phyloP scores from a whole-genome alignment of 2,329 filamentous ascomycete genomes.

The Zymoseptoria passerinii region DNA sequence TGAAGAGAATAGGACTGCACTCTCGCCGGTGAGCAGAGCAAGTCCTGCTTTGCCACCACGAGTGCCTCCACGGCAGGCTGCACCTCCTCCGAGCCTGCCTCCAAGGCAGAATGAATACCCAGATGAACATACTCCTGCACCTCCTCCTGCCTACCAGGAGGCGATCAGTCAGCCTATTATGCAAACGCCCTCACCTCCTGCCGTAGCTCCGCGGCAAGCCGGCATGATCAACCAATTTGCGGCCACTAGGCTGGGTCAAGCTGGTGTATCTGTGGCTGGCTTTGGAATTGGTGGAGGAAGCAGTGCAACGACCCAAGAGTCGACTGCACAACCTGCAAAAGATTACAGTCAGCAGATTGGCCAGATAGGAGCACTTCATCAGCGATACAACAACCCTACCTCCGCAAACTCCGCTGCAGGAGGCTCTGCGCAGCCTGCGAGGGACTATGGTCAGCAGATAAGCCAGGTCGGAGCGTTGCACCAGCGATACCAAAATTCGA shows the following conservation, averaged over 20 bases:
- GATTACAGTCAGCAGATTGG: slow-evolving; percentile 17
- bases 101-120: slow-evolving; percentile 54
- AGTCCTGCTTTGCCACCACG: slow-evolving; percentile 1
- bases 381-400: slow-evolving; percentile 5
- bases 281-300: slow-evolving; percentile 56
- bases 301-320: slow-evolving; percentile 13
- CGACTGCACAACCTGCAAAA: slow-evolving; percentile 23
- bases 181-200: slow-evolving; percentile 16
- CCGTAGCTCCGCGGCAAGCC: background rate
- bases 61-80: slow-evolving; percentile 20
- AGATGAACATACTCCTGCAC: slow-evolving; percentile 36
- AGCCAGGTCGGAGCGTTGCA: slow-evolving; percentile 7
- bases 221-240: slow-evolving; percentile 50
- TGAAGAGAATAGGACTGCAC: slow-evolving; percentile 16
- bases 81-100: slow-evolving; percentile 58
- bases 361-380: slow-evolving; percentile 7
- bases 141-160: slow-evolving; percentile 44
- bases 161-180: slow-evolving; percentile 19
- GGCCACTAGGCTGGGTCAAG: slow-evolving; percentile 57
- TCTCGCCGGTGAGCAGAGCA: slow-evolving; percentile 15
- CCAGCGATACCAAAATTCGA: slow-evolving; percentile 7
- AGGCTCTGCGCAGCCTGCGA: slow-evolving; percentile 19
- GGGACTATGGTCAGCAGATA: slow-evolving; percentile 21
- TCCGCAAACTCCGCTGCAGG: too few species aligned
- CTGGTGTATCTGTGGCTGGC: slow-evolving; percentile 70